Evolutionary conservation across 805 yeast species (phyloP).

Genomic region (Cyberlindnera mississippiensis): DNA sequence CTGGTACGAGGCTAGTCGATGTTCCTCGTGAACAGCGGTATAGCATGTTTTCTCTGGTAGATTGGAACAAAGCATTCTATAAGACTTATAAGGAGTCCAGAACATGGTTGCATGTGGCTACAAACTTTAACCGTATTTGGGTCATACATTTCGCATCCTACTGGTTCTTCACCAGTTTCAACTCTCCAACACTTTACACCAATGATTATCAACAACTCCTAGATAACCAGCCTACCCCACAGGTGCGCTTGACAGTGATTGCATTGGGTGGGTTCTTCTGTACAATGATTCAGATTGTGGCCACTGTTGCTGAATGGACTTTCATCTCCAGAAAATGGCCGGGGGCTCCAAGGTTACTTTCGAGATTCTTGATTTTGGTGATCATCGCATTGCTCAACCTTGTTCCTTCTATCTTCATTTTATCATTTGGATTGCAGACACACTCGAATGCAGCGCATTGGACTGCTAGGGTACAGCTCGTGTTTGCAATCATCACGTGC

Average conservation of each 20-base stretch:
- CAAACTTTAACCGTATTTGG: conserved; percentile 79
- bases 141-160: conserved; percentile 68
- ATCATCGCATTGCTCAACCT: conserved; percentile 43
- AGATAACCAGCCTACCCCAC: conserved; percentile 59
- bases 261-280: conserved; percentile 68
- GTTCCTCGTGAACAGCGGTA: conserved; percentile 52
- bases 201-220: conserved; percentile 46
- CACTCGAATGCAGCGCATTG: conserved; percentile 36
- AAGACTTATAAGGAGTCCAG: conserved; percentile 75
- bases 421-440: conserved; percentile 38
- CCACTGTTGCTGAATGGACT: conserved; percentile 52
- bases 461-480: conserved; percentile 50
- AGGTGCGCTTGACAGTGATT: conserved; percentile 52
- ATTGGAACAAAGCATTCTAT: conserved; percentile 64
- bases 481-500: conserved; percentile 52
- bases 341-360: conserved; percentile 58
- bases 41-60: conserved; percentile 43
- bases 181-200: conserved; percentile 69
- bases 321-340: conserved; percentile 74
- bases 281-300: conserved; percentile 51
- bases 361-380: conserved; percentile 42
- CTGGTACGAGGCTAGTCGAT: conserved; percentile 46
- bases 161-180: conserved; percentile 75
- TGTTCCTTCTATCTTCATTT: conserved; percentile 51
- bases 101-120: conserved; percentile 70